Conservation (phyloP, 441 rosid species). For the Dalechampia spathulata region DNA sequence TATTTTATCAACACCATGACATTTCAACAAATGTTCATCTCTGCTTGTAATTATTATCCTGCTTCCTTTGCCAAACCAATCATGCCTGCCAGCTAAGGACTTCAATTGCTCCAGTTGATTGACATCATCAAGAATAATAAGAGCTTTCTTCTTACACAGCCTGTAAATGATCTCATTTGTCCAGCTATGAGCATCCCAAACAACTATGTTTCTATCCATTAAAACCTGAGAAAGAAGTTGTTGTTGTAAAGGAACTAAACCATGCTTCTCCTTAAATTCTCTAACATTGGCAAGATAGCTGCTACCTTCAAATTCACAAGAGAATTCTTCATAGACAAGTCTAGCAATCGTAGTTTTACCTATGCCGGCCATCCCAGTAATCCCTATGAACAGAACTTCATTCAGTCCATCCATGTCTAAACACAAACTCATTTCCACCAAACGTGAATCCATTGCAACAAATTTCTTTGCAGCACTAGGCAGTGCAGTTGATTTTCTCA, state of each 20-base stretch:
- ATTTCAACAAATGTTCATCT: slow-evolving; percentile 13
- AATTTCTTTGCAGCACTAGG: slow-evolving; percentile 3
- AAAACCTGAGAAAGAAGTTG: slow-evolving; percentile 1
- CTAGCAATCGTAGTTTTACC: slow-evolving; percentile 9
- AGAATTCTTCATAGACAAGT: background rate
- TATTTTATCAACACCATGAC: slow-evolving; percentile 7
- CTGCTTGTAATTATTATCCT: slow-evolving; percentile 18
- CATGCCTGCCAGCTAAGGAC: slow-evolving; percentile 4
- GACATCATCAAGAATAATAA: slow-evolving; percentile 17
- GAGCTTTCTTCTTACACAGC: background rate
- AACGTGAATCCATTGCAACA: slow-evolving; percentile 6
- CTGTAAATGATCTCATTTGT: background rate
- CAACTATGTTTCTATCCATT: background rate
- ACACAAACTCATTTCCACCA: slow-evolving; percentile 4
- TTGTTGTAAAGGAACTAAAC: background rate
- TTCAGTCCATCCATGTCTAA: background rate
- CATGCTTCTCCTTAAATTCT: background rate
- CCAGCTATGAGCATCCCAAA: background rate
- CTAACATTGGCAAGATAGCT: slow-evolving; percentile 1
- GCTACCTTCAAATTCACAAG: slow-evolving; percentile 2
- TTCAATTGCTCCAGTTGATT: background rate
- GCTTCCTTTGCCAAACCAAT: slow-evolving; percentile 21
- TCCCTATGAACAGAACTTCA: background rate
- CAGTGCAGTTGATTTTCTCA: slow-evolving; percentile 1
- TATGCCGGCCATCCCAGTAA: slow-evolving; percentile 6